These are phyloP conservation scores for Termitomyces sp. DNA, from an alignment of 768 basidiomycete genomes.

Conservation along the genomic window DNA sequence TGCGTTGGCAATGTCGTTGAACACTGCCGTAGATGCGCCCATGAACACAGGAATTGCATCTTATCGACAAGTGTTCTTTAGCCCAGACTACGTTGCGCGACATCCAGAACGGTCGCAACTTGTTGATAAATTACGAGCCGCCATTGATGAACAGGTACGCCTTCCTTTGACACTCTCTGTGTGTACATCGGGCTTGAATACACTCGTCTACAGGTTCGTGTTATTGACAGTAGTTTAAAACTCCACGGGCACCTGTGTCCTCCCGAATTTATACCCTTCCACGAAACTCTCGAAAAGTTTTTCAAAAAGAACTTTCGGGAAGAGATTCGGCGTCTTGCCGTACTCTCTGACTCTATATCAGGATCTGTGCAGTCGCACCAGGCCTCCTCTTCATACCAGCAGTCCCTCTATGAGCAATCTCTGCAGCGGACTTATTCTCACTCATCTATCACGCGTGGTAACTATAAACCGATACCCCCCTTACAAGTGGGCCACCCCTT, in stretches of 20 bases:
- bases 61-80: constrained; percentile 78
- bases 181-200: neutral
- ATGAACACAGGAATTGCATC: constrained; percentile 72
- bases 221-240: constrained; percentile 81
- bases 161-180: neutral
- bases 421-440: constrained; percentile 47
- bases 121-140: constrained; percentile 67
- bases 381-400: constrained; percentile 41
- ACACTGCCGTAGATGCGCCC: constrained; percentile 83
- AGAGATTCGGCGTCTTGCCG: constrained; percentile 70
- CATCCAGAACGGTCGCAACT: constrained; percentile 70
- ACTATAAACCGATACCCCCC: constrained; percentile 50
- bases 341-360: constrained; percentile 49
- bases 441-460: constrained; percentile 40
- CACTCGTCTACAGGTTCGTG: constrained; percentile 51
- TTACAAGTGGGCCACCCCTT: constrained; percentile 51
- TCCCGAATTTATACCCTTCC: constrained; percentile 89
- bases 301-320: constrained; percentile 84
- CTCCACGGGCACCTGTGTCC: constrained; percentile 83
- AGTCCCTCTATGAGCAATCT: constrained; percentile 51
- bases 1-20: constrained; percentile 81
- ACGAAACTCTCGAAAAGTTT: constrained; percentile 83
- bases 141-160: constrained; percentile 81
- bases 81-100: constrained; percentile 59
- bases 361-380: constrained; percentile 37